Base-by-base conservation (phyloP, 2,329 filamentous ascomycete genomes). In the Phyllosticta citrichinensis region DNA sequence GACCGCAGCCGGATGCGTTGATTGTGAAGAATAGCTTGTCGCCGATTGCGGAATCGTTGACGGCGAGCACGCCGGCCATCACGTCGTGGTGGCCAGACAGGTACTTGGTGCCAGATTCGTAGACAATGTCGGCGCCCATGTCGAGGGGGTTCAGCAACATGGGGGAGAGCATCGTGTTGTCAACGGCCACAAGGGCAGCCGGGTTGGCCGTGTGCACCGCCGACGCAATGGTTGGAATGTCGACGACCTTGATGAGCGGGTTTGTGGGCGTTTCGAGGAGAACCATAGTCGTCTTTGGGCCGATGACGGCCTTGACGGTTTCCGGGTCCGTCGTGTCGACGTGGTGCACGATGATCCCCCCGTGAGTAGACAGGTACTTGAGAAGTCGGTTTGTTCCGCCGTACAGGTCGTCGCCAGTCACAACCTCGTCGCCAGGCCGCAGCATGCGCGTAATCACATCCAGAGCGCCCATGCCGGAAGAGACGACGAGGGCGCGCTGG, bases 101-200 rank as follows among this genome's bases (percentile, higher is more conserved):
- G 70, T 99, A 99, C 75, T 99, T 99, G 24, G 94, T 99, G 61
- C 94, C 94, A 25, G 89, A 96, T 78, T 99, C 94, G 76, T 99
- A 99, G 61, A 96, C 91, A 66, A 99, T 88, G 69, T 99, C 94
- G 17, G 93, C 92, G 62, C 95, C 94, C 27, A 97, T 82, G 63
- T 97, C 93, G 19, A 99, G 84, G 5, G 94, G 94, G 76, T 96
- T 97, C 70, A 87, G 87, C 8, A 99, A 85, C 79, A 97, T 87
- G 11, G 94, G 94, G 2, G 92, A 97, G 66, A 99, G 86, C 94
- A 99, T 99, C 62, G 94, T 99, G 79, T 99, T 99, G 76, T 99
- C 94, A 25, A 97, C 94, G 1, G 92, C 86, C 17, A 99, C 91
- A 51, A 97, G 79, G 25, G 90, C 88, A 64, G 83, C 84, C 8